Conservation (phyloP, 2,329 filamentous ascomycete species). For the Parastagonospora avenae region DNA sequence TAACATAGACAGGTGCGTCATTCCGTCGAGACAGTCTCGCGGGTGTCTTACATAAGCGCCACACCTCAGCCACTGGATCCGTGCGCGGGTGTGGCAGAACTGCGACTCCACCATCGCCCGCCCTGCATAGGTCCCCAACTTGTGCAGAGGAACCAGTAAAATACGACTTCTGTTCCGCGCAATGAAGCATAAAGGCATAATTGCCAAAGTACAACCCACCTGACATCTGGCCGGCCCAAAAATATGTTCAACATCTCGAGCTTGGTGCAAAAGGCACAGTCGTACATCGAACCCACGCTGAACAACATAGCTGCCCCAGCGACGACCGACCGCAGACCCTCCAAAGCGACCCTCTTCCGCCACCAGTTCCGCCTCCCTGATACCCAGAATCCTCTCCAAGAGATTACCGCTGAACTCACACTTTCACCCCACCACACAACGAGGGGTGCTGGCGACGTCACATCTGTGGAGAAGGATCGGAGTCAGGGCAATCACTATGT, state of each 20-base stretch:
- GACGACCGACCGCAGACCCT: slow-evolving; percentile 75
- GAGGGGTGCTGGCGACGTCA: slow-evolving; percentile 51
- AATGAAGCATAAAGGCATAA: slow-evolving; percentile 32
- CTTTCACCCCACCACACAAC: slow-evolving; percentile 69
- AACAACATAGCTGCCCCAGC: slow-evolving; percentile 66
- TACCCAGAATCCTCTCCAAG: slow-evolving; percentile 89
- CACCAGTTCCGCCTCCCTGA: slow-evolving; percentile 94
- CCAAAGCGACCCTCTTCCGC: slow-evolving; percentile 91
- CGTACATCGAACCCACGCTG: slow-evolving; percentile 88
- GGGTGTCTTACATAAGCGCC: slow-evolving; percentile 6
- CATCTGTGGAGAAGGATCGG: slow-evolving; percentile 63
- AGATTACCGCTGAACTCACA: slow-evolving; percentile 95
- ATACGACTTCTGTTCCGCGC: slow-evolving; percentile 20
- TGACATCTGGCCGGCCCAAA: slow-evolving; percentile 19
- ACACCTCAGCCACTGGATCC: slow-evolving; percentile 3
- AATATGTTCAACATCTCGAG: slow-evolving; percentile 65
- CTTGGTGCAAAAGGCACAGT: slow-evolving; percentile 94
- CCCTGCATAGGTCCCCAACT: slow-evolving; percentile 22
- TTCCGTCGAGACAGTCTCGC: not conserved
- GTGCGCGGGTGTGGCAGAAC: slow-evolving; percentile 4
- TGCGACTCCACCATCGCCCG: slow-evolving; percentile 14
- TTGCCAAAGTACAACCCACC: slow-evolving; percentile 16
- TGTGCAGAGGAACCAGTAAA: slow-evolving; percentile 20
- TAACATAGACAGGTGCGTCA: not conserved
- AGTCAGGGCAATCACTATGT: slow-evolving; percentile 83